These are phyloP conservation scores for Lasiodiplodia gonubiensis DNA, from an alignment of 2,329 filamentous ascomycete species.

Conservation along the genomic window DNA sequence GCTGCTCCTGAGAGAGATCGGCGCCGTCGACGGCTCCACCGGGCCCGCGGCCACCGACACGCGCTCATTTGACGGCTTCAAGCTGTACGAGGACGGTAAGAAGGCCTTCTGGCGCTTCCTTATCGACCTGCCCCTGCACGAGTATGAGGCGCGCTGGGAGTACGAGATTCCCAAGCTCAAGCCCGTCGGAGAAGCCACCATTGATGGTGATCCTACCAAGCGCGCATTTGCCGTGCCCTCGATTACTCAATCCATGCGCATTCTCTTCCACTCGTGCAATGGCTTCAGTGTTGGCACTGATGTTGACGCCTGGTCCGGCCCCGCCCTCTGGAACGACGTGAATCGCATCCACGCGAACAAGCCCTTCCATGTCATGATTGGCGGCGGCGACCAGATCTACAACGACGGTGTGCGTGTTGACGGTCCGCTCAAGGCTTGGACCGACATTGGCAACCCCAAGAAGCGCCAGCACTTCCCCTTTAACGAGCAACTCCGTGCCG, in stretches of 20 bases:
- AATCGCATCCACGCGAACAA: constrained; percentile 63
- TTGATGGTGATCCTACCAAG: constrained; percentile 35
- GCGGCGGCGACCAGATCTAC: constrained; percentile 87
- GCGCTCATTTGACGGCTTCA: constrained; percentile 53
- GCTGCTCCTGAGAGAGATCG: constrained; percentile 64
- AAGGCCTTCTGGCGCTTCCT: constrained; percentile 67
- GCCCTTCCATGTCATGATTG: constrained; percentile 75
- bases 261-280: constrained; percentile 74
- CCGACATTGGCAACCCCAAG: constrained; percentile 64
- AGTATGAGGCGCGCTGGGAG: constrained; percentile 76
- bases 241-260: constrained; percentile 67
- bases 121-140: constrained; percentile 68
- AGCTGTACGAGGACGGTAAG: constrained; percentile 64
- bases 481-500: constrained; percentile 65
- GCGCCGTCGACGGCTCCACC: constrained; percentile 45
- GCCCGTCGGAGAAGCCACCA: constrained; percentile 58
- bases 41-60: constrained; percentile 34
- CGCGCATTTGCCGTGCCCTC: constrained; percentile 64
- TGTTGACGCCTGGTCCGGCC: constrained; percentile 66
- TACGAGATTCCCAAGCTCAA: constrained; percentile 74
- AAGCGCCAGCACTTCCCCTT: constrained; percentile 67
- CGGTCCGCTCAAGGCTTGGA: constrained; percentile 75
- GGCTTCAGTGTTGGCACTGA: constrained; percentile 71
- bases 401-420: constrained; percentile 80
- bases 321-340: constrained; percentile 69